A percentile compares a stretch with the other conserved stretches of the same genome.
These are phyloP conservation scores for Chimonanthus salicifolius DNA, from an alignment of 164 flowering plant species.

Conservation along the genomic window DNA sequence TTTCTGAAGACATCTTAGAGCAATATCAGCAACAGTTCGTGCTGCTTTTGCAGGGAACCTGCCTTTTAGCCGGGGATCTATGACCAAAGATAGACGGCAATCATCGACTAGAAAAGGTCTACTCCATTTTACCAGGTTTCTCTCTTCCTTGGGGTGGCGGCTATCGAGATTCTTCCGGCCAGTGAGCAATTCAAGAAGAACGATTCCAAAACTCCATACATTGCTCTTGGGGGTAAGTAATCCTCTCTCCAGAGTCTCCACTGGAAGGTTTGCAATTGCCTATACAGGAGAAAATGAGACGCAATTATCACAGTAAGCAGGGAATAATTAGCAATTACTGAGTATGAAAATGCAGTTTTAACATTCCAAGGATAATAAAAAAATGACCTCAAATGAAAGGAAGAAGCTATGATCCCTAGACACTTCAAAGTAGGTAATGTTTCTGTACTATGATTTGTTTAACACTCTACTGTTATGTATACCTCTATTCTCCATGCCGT, in stretches of 20 bases:
- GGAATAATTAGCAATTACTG: not conserved
- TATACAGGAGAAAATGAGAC: constrained; percentile 17
- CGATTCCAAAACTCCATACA: constrained; percentile 87
- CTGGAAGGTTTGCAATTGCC: constrained; percentile 70
- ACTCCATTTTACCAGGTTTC: constrained; percentile 86
- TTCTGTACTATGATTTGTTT: too few relatives aligned
- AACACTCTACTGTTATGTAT: too few relatives aligned
- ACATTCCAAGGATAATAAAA: not conserved
- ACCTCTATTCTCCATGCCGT: too few relatives aligned
- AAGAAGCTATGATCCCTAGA: not conserved
- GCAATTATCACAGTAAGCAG: not conserved
- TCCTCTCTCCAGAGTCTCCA: constrained; percentile 84
- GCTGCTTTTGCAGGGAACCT: constrained; percentile 80
- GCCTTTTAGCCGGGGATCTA: constrained; percentile 88
- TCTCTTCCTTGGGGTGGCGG: constrained; percentile 73
- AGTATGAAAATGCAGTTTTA: not conserved
- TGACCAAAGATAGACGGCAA: constrained; percentile 66
- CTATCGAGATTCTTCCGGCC: constrained; percentile 74
- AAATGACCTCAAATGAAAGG: not conserved
- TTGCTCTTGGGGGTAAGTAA: constrained; percentile 92
- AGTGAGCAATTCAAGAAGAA: constrained; percentile 84
- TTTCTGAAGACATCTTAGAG: constrained; percentile 77
- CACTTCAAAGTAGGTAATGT: too few relatives aligned
- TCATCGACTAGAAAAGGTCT: constrained; percentile 79
- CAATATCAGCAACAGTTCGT: constrained; percentile 68